Conservation (phyloP, 2,329 filamentous ascomycete species). For the Phialophora tarda region DNA sequence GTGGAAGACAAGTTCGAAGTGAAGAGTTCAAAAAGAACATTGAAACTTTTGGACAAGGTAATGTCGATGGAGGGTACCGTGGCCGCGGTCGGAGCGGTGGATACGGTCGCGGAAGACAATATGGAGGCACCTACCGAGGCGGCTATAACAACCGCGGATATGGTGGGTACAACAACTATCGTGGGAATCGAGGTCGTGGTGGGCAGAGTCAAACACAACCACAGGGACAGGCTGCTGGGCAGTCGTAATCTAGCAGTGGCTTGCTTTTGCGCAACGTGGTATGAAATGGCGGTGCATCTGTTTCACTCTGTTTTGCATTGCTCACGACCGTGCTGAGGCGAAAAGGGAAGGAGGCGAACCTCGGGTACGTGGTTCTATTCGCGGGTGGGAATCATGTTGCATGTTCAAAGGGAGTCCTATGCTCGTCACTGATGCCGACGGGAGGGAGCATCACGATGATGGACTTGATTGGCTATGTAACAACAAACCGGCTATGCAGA, state of each 20-base stretch:
- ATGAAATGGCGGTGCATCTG: conserved; percentile 9
- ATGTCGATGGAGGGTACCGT: conserved; percentile 84
- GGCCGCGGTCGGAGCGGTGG: conserved; percentile 78
- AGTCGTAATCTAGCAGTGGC: conserved; percentile 12
- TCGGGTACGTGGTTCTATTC: not conserved
- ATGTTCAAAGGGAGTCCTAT: not conserved
- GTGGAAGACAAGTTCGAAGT: conserved; percentile 84
- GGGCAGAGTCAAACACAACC: conserved; percentile 28
- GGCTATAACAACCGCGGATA: conserved; percentile 40
- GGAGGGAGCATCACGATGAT: not conserved
- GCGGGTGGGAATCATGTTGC: not conserved
- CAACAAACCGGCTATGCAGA: not conserved
- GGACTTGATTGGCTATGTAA: not conserved
- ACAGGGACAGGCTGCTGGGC: conserved; percentile 20
- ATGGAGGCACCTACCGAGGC: conserved; percentile 55
- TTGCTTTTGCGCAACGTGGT: conserved; percentile 3
- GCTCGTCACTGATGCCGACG: not conserved
- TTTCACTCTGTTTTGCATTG: conserved; percentile 11
- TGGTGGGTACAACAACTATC: conserved; percentile 27
- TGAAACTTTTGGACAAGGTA: conserved; percentile 96
- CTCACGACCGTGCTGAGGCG: not conserved
- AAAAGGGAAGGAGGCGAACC: not conserved
- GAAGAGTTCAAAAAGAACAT: conserved; percentile 96
- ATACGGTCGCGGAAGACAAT: conserved; percentile 59
- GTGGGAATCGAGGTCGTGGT: conserved; percentile 35